Conservation (phyloP, 768 basidiomycete species). For the Lentinula lateritia region DNA sequence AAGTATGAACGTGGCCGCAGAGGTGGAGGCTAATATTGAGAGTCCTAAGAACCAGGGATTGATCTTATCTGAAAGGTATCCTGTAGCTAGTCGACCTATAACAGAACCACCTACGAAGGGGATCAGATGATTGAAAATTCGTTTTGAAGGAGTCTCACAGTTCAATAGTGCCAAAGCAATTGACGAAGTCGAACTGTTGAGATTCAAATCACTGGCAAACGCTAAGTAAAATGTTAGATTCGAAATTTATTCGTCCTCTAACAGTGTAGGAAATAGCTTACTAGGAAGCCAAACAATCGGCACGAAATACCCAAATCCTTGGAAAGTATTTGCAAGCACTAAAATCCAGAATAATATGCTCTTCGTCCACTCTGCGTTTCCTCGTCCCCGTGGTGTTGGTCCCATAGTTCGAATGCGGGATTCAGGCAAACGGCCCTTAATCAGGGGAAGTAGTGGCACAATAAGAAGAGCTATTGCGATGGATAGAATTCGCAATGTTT, state of each 20-base stretch:
- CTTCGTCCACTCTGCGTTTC: slow-evolving; percentile 14
- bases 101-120: slow-evolving; percentile 13
- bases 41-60: slow-evolving; percentile 19
- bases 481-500: slow-evolving; percentile 20
- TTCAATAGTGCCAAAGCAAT: slow-evolving; percentile 19
- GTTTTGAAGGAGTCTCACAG: slow-evolving; percentile 2
- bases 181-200: slow-evolving; percentile 13
- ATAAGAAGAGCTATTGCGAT: slow-evolving; percentile 14
- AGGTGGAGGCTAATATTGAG: slow-evolving; percentile 14
- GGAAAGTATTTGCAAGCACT: slow-evolving; percentile 17
- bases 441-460: slow-evolving; percentile 19
- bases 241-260: not conserved
- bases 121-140: not conserved
- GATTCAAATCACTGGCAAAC: slow-evolving; percentile 16
- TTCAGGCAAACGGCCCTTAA: slow-evolving; percentile 21
- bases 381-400: slow-evolving; percentile 11
- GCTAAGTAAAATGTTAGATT: slow-evolving; percentile 7
- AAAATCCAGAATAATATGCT: slow-evolving; percentile 19
- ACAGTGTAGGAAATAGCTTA: slow-evolving; percentile 2
- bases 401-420: slow-evolving; percentile 8
- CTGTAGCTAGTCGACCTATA: slow-evolving; percentile 16
- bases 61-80: slow-evolving; percentile 19
- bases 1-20: slow-evolving; percentile 22
- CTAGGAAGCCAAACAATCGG: slow-evolving; percentile 22
- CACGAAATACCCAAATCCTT: slow-evolving; percentile 22